A percentile compares a stretch with the other conserved stretches of the same genome.
Conservation (phyloP, 495 filamentous ascomycete species). For the Hypomontagnella monticulosa region DNA sequence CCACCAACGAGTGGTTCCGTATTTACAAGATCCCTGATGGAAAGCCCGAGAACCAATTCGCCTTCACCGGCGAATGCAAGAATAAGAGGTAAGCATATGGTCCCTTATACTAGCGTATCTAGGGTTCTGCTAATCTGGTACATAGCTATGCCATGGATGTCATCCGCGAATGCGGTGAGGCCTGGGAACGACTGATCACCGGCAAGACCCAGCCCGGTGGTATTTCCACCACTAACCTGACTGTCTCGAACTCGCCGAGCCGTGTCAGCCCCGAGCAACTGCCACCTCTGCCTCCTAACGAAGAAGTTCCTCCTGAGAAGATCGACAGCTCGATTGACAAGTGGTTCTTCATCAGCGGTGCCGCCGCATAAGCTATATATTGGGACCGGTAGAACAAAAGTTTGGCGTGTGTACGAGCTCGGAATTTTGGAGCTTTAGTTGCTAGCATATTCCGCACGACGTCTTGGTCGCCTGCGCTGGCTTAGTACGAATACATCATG, state of each 20-base stretch:
- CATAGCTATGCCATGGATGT: conserved; percentile 88
- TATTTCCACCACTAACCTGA: conserved; percentile 82
- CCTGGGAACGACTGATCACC: conserved; percentile 94
- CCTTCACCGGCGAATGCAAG: conserved; percentile 99
- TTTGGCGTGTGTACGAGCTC: conserved; percentile 24
- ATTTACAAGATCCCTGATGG: conserved; percentile 99
- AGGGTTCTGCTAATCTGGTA: conserved; percentile 40
- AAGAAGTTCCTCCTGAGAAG: conserved; percentile 83
- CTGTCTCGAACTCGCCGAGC: conserved; percentile 73
- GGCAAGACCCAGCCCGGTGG: conserved; percentile 82
- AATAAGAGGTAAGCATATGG: conserved; percentile 82
- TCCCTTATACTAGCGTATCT: background rate
- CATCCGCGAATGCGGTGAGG: conserved; percentile 93
- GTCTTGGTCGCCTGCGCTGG: conserved; percentile 13
- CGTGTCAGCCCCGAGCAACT: conserved; percentile 71
- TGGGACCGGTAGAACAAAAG: conserved; percentile 42
- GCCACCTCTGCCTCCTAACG: conserved; percentile 73
- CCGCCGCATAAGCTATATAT: conserved; percentile 73
- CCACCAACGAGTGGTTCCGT: conserved; percentile 99
- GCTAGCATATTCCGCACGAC: conserved; percentile 17
- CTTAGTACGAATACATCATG: conserved; percentile 16
- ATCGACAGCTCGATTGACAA: conserved; percentile 99
- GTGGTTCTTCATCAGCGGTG: conserved; percentile 99
- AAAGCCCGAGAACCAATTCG: conserved; percentile 99
- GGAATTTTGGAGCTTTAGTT: conserved; percentile 17